Percentiles rank a stretch among this genome's conserved stretches.
phyloP scores from a whole-genome alignment of 1,284 basidiomycete species.

The Albatrellus sp. region DNA sequence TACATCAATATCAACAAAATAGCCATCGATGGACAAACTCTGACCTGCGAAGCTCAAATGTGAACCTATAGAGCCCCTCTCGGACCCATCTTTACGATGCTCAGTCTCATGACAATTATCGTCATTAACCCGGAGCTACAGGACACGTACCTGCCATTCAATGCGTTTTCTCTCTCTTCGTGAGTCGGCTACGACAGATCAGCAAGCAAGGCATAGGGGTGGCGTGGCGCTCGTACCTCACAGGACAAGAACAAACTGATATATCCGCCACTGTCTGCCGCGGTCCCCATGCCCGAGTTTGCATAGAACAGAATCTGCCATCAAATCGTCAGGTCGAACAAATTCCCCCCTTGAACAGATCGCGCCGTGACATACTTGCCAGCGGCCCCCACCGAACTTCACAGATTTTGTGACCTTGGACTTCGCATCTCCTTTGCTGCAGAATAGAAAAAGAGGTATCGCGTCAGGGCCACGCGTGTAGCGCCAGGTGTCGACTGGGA shows the following conservation, averaged over 20 bases:
- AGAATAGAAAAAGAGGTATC: not conserved
- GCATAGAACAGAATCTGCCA: slow-evolving; percentile 68
- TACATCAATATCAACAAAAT: slow-evolving; percentile 1
- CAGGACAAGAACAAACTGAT: slow-evolving; percentile 73
- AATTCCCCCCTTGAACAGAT: not conserved
- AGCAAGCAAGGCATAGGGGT: not conserved
- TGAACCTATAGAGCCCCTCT: slow-evolving; percentile 77
- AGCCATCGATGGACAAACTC: slow-evolving; percentile 7
- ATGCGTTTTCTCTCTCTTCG: slow-evolving; percentile 58
- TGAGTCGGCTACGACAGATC: slow-evolving; percentile 45
- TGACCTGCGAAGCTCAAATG: slow-evolving; percentile 69
- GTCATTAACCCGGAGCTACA: not conserved
- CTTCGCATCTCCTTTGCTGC: slow-evolving; percentile 52
- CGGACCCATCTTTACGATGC: slow-evolving; percentile 51
- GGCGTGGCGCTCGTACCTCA: slow-evolving; percentile 37
- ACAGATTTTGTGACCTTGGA: slow-evolving; percentile 59
- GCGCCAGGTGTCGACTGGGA: not conserved
- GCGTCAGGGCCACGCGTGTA: not conserved
- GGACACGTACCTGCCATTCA: slow-evolving; percentile 43
- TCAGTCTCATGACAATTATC: not conserved
- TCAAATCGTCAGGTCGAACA: not conserved
- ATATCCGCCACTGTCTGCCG: slow-evolving; percentile 31
- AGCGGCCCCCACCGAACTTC: slow-evolving; percentile 54
- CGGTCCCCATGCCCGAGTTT: slow-evolving; percentile 53
- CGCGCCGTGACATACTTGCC: slow-evolving; percentile 46